These are phyloP conservation scores for Neurospora sp. DNA, from an alignment of 495 filamentous ascomycete species.

Conservation along the genomic window DNA sequence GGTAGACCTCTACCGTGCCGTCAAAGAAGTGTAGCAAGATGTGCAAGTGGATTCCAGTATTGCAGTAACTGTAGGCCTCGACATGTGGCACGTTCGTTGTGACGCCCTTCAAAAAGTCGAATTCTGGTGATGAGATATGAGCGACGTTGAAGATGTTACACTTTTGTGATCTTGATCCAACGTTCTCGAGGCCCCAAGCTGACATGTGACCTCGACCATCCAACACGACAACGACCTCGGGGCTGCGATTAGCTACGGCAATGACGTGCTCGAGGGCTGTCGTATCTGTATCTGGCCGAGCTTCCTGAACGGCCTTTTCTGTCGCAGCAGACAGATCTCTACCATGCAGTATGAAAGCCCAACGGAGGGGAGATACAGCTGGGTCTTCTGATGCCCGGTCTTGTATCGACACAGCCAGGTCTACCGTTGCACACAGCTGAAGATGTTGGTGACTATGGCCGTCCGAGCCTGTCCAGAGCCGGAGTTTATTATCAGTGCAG, in stretches of 20 bases:
- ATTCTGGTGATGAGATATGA: conserved; percentile 54
- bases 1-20: conserved; percentile 71
- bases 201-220: conserved; percentile 83
- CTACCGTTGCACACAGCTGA: conserved; percentile 73
- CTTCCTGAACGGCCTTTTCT: conserved; percentile 60
- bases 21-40: conserved; percentile 84
- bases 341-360: conserved; percentile 79
- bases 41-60: conserved; percentile 52
- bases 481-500: conserved; percentile 71
- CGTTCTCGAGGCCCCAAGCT: conserved; percentile 87
- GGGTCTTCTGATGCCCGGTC: conserved; percentile 31
- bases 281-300: conserved; percentile 39
- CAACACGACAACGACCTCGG: conserved; percentile 79
- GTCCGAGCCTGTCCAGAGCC: conserved; percentile 76
- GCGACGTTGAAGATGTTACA: conserved; percentile 77
- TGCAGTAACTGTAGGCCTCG: conserved; percentile 65
- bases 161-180: conserved; percentile 63
- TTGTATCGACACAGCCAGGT: conserved; percentile 67
- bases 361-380: conserved; percentile 35
- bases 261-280: conserved; percentile 74
- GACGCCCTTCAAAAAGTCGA: conserved; percentile 50
- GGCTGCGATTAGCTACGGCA: conserved; percentile 73
- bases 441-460: conserved; percentile 60
- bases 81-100: conserved; percentile 41
- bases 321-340: conserved; percentile 67